phyloP scores from a whole-genome alignment of 305 asterid species.

The Solanum aculeatissimum region DNA sequence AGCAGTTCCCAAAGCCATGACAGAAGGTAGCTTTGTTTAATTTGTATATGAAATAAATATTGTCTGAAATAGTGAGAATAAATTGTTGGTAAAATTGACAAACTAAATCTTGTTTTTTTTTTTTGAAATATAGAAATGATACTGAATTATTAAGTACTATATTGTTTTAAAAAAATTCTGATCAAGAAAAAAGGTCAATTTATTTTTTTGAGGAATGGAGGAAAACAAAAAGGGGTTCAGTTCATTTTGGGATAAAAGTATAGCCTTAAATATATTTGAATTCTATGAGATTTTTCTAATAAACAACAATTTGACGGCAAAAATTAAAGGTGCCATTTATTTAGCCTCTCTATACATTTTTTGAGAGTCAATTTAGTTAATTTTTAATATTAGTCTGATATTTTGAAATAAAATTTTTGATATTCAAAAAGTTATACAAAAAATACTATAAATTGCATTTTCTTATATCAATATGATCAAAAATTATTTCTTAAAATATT shows the following conservation, averaged over 20 bases:
- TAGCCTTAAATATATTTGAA: neutral
- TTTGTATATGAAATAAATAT: neutral
- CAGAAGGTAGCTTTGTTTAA: conserved; percentile 17
- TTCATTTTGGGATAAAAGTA: neutral
- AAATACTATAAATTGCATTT: too few species aligned
- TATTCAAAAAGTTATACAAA: too few species aligned
- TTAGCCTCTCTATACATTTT: neutral
- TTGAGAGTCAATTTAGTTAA: too few species aligned
- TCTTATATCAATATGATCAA: too few species aligned
- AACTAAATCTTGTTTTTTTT: neutral
- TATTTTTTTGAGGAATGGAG: neutral
- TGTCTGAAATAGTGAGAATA: neutral
- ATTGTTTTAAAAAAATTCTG: neutral
- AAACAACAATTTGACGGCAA: neutral
- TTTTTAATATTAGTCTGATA: too few species aligned
- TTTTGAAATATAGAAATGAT: neutral
- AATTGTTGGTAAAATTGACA: neutral
- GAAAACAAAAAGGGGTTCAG: neutral
- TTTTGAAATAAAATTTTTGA: too few species aligned
- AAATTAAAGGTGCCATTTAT: neutral
- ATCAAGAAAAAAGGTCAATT: neutral
- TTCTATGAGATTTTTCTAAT: too few species aligned
- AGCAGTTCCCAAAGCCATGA: conserved; percentile 24
- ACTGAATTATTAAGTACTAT: neutral
- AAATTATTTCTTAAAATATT: too few species aligned